These are phyloP conservation scores for Gypsophila paniculata DNA, from an alignment of 179 eudicot species.

Conservation along the genomic window DNA sequence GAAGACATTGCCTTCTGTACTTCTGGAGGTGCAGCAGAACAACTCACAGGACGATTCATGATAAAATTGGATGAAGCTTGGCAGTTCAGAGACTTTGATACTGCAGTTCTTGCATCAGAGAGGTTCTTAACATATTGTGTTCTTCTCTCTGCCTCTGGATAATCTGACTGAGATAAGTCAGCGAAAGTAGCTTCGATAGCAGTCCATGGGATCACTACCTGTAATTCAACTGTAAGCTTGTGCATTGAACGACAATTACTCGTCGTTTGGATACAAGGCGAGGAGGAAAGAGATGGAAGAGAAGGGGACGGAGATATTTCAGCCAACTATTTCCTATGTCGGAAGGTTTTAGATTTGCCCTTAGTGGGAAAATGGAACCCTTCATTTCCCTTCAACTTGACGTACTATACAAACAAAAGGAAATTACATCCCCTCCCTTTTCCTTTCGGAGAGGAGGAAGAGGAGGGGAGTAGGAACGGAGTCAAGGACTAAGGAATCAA, in stretches of 20 bases:
- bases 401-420: too few relatives aligned
- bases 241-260: not conserved
- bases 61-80: slow-evolving; percentile 21
- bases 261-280: not conserved
- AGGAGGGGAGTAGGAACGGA: too few relatives aligned
- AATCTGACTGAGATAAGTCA: slow-evolving; percentile 40
- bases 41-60: slow-evolving; percentile 23
- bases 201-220: slow-evolving; percentile 92
- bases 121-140: slow-evolving; percentile 20
- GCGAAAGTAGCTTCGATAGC: slow-evolving; percentile 68
- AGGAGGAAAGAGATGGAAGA: too few relatives aligned
- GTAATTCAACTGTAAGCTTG: slow-evolving; percentile 31
- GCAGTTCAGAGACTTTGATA: slow-evolving; percentile 20
- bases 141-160: slow-evolving; percentile 27
- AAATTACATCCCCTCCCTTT: too few relatives aligned
- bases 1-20: slow-evolving; percentile 64
- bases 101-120: slow-evolving; percentile 25
- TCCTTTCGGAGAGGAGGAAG: too few relatives aligned
- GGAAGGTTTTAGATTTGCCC: too few relatives aligned
- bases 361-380: too few relatives aligned
- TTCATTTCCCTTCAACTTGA: too few relatives aligned
- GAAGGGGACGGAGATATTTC: too few relatives aligned
- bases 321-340: too few relatives aligned
- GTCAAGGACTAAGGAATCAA: too few relatives aligned
- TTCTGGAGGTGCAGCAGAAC: slow-evolving; percentile 30